Evolutionary conservation across 306 rosid species (phyloP).

Genomic region (Cicer yamashitae): DNA sequence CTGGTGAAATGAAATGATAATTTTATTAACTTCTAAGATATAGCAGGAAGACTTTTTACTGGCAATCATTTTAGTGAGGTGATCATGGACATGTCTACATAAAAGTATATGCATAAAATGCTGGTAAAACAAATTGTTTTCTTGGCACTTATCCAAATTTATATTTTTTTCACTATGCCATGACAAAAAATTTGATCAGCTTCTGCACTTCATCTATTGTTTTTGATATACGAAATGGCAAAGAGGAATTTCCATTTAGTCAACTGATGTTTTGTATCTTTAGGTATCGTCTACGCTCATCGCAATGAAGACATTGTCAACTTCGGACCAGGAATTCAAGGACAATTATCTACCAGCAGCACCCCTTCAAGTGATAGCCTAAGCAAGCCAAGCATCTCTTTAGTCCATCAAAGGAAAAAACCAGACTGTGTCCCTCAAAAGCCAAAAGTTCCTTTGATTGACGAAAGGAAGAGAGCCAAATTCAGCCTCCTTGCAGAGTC

Average conservation of each 20-base stretch:
- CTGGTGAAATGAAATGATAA: slow-evolving; percentile 21
- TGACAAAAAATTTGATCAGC: slow-evolving; percentile 16
- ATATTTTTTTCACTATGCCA: slow-evolving; percentile 9
- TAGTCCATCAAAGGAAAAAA: slow-evolving; percentile 43
- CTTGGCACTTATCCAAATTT: slow-evolving; percentile 1
- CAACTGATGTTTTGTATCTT: slow-evolving; percentile 23
- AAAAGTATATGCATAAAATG: slow-evolving; percentile 1
- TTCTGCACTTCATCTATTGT: neutral
- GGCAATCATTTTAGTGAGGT: slow-evolving; percentile 17
- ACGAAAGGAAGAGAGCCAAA: slow-evolving; percentile 62
- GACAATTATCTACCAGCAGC: slow-evolving; percentile 37
- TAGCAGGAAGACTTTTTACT: neutral
- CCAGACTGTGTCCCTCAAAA: slow-evolving; percentile 41
- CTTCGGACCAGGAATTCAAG: slow-evolving; percentile 55
- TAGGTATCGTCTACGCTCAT: slow-evolving; percentile 85
- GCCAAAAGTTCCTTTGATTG: slow-evolving; percentile 46
- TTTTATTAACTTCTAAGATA: slow-evolving; percentile 23
- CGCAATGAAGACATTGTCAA: slow-evolving; percentile 85
- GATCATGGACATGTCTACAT: slow-evolving; percentile 9
- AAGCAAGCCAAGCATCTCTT: slow-evolving; percentile 42
- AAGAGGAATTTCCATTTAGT: slow-evolving; percentile 7
- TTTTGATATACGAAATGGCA: slow-evolving; percentile 9
- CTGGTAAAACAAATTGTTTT: slow-evolving; percentile 5
- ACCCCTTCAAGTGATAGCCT: slow-evolving; percentile 43
- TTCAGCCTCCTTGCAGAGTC: slow-evolving; percentile 66